Evolutionary conservation across 2,329 filamentous ascomycete species (phyloP), one percentile per base, ranked within the genome.

Genomic region (Diaporthe ilicicola): DNA sequence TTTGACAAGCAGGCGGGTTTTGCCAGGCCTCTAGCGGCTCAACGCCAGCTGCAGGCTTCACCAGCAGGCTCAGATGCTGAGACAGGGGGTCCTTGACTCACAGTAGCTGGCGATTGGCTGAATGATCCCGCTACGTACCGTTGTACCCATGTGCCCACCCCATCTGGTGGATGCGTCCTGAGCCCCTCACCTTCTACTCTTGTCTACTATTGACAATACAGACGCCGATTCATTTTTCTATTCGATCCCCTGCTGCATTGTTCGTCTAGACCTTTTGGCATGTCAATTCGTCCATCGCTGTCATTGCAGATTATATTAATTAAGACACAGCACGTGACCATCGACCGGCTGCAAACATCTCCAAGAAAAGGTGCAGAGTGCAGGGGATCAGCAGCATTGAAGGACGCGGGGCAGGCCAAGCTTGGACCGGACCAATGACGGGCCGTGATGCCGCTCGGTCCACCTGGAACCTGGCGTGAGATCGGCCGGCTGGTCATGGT

Each of bases 21-120:
- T 64, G 59, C 59, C 29, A 64, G 59, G 59, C 59, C 44, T 37
- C 44, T 64, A 64, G 59, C 59, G 59, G 59, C 59, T 64, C 44
- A 64, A 37, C n/a, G 29, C 59, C 59, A 64, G 27, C 59, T 62
- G 42, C 59, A 62, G 59, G 27, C 59, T 62, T 32, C 42, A 44
- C 34, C 37, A 59, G 51, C 51, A 54, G 51, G 29, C 29, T 19
- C 8, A 50, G 59, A 12, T 8, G 13, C n/a, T 48, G 29, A 27
- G 44, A 64, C 59, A 50, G 59, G 59, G 59, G 44, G 9, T 12
- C 59, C 59, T 37, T 64, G 59, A 13, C n/a, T 8, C 29, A 46
- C 17, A n/a, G 12, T 44, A 15, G 27, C 13, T 19, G 9, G 17
- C 9, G 7, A 64, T 64, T 64, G 59, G 59, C 15, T 24, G 1